Conservation (phyloP, 1,139 yeast species). For the Groenewaldozyma sp. region DNA sequence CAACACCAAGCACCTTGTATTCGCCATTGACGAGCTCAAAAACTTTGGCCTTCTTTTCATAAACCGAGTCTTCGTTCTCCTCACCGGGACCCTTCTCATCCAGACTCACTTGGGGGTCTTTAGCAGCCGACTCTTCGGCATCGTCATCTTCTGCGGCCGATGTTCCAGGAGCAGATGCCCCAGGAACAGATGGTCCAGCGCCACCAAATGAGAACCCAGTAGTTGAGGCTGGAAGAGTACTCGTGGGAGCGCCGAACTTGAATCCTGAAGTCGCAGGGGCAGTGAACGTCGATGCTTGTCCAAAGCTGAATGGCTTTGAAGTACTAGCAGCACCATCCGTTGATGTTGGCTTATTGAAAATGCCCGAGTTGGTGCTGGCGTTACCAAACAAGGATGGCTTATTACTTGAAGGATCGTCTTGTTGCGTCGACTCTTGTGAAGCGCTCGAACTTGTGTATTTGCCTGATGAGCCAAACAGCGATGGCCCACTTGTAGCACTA, state of each 20-base stretch:
- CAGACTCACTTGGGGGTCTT: conserved; percentile 23
- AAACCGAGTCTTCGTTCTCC: conserved; percentile 62
- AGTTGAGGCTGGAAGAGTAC: conserved; percentile 6
- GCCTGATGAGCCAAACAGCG: conserved; percentile 1
- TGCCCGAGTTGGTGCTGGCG: conserved; percentile 5
- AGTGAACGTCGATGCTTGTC: conserved; percentile 6
- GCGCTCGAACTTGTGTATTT: no score
- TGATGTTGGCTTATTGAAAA: conserved; percentile 4
- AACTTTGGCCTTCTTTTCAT: conserved; percentile 63
- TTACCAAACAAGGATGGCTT: conserved; percentile 26
- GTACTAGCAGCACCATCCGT: not conserved
- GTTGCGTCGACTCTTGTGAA: no score
- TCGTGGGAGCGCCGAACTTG: conserved; percentile 6
- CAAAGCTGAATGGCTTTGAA: conserved; percentile 4
- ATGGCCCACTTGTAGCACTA: not conserved
- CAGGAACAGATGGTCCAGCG: conserved; percentile 6
- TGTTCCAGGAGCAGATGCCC: conserved; percentile 7
- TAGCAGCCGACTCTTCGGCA: conserved; percentile 13
- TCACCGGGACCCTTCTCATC: conserved; percentile 64
- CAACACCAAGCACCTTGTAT: conserved; percentile 50
- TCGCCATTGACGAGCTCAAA: conserved; percentile 41
- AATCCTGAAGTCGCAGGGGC: conserved; percentile 3
- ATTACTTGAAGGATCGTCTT: not conserved
- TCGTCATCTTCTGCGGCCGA: conserved; percentile 12
- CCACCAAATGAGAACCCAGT: conserved; percentile 14